Evolutionary conservation across 352 stramenopile genomes (phyloP), one percentile per base, ranked within the genome.

Genomic region (Phytopythium cucurbitacearum): DNA sequence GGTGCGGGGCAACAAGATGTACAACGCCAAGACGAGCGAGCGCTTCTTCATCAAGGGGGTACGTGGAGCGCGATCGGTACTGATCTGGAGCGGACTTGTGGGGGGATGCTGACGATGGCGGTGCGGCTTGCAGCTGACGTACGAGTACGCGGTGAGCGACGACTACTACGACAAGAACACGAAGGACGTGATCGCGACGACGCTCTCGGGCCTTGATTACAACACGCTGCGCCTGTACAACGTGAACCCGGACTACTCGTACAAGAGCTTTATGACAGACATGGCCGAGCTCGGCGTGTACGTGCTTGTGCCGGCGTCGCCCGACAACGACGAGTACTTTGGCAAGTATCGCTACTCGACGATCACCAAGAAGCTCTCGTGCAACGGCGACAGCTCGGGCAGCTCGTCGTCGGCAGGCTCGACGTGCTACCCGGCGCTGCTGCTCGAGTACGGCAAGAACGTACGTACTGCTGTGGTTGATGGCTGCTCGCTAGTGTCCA

Each of bases 221-320:
- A 95, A 95, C 66, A 92, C 82, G 39, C 62, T 95, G 37, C 82
- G 85, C 54, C 65, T 95, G 43, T 95, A 95, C 71, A 90, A 95
- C 56, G 86, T 93, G 49, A 93, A 95, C 64, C 85, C 85, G 6
- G 71, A 81, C 8, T 74, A 82, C 46, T 91, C 79, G 43, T 95
- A 95, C 58, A 72, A 70, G 62, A 72, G 85, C 2, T 95, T 95
- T 52, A 95, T 95, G 85, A 76, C 36, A 28, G 82, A 93, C 57
- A 95, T 95, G 85, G 82, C 70, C 0, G 62, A 49, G 13, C 56
- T 91, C 2, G 78, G 79, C 40, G 76, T 95, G 13, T 95, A 95
- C 63, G 79, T 95, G 41, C 68, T 95, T 52, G 70, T 91, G 11
- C 80, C 80, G 0, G 85, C 76, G 15, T 92, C 85, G 44, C 85